A percentile compares a stretch with the other conserved stretches of the same genome.
phyloP scores from a whole-genome alignment of 164 flowering plant species.

The Houttuynia cordata region DNA sequence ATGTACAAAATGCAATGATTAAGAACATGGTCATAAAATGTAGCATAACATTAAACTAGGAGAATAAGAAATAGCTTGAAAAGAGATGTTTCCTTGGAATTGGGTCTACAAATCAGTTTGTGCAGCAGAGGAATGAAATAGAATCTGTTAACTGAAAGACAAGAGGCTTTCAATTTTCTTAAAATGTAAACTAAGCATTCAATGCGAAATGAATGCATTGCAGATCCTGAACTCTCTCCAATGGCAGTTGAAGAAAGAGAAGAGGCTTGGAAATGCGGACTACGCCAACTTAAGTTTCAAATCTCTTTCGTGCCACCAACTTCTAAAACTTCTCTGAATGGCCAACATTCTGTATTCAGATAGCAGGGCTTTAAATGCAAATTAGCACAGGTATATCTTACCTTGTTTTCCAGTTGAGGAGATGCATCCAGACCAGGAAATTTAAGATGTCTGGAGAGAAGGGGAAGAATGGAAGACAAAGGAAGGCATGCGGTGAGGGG shows the following conservation, averaged over 20 bases:
- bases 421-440: background rate
- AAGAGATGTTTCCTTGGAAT: slow-evolving; percentile 2
- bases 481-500: slow-evolving; percentile 7
- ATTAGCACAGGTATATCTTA: slow-evolving; percentile 4
- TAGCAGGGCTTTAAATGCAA: slow-evolving; percentile 7
- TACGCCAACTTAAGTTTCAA: background rate
- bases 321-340: background rate
- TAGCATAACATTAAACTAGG: background rate
- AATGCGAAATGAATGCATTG: slow-evolving; percentile 12
- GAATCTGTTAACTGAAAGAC: background rate
- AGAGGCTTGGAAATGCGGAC: slow-evolving; percentile 3
- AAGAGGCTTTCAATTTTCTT: background rate
- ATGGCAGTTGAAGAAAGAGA: slow-evolving; percentile 12
- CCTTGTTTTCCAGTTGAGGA: background rate
- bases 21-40: too few relatives aligned
- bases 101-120: background rate
- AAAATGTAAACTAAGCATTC: slow-evolving; percentile 3
- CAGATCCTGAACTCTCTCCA: slow-evolving; percentile 27
- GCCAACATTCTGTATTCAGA: slow-evolving; percentile 4
- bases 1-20: background rate
- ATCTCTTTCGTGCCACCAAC: background rate
- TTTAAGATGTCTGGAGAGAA: background rate
- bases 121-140: slow-evolving; percentile 3
- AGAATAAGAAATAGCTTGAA: background rate
- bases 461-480: background rate